Base-by-base conservation (phyloP, 352 stramenopile species). In the Pythium periplocum region DNA sequence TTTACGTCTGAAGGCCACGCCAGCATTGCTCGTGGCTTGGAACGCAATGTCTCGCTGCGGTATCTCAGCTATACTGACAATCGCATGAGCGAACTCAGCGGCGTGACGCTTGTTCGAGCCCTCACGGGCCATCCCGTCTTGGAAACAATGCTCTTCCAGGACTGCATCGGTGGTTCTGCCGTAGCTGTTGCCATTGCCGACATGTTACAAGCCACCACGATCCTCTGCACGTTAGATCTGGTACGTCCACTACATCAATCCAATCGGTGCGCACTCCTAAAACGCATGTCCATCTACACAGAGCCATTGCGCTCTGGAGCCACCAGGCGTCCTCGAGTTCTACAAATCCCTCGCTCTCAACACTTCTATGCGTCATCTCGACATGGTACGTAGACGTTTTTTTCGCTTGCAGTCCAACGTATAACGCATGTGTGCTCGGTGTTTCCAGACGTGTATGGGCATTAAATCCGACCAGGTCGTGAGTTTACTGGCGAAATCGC, bases 401-500 rank as follows among this genome's bases (percentile, higher is more conserved):
- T 0, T 26, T 26, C 17, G 17, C 17, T 26, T 26, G 17, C 17
- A 26, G 17, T 26, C 17, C 17, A 26, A 26, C 17, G 17, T 26
- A 26, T 26, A 26, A 26, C 17, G 17, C 17, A 26, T 26, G 17
- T 26, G 17, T 26, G 17, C 17, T 26, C 17, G 17, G 17, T 26
- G 17, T 26, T 26, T 26, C 17, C 46, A 88, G 80, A 75, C 71
- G 2, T 83, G 78, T 50, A 78, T 66, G 51, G 71, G 73, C 6
- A 64, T 91, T 49, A 87, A 85, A 43, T 86, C 73, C 2, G 81
- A 91, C 52, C 68, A 61, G 35, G 76, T 78, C 8, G 77, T 78
- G 11, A 53, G 30, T 2, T 72, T 83, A 17, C 48, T 91, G 34
- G 71, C 74, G 4, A 73, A 72, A 38, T 66, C 70, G 9, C 36